Evolutionary conservation across 257 asterid species (phyloP).

Genomic region (Leonotis leonurus): DNA sequence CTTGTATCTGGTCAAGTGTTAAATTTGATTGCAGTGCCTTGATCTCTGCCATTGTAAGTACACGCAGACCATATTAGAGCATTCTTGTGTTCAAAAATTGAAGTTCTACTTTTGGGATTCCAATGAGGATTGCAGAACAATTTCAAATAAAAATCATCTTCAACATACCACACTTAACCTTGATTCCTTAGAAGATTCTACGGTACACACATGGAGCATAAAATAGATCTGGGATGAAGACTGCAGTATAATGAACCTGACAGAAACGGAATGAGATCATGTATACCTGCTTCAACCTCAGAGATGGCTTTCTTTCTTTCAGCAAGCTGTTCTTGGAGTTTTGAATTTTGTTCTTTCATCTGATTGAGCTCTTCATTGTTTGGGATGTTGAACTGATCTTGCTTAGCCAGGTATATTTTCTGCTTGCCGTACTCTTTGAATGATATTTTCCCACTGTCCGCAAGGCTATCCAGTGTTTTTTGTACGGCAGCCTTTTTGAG

Average conservation of each 20-base stretch:
- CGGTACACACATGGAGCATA: not conserved
- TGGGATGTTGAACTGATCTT: slow-evolving; percentile 93
- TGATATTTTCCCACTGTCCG: slow-evolving; percentile 34
- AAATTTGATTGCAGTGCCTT: slow-evolving; percentile 76
- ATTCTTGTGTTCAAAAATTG: not conserved
- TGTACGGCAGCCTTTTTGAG: slow-evolving; percentile 38
- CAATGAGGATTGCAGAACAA: not conserved
- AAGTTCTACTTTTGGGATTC: not conserved
- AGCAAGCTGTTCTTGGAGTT: slow-evolving; percentile 54
- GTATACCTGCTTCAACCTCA: slow-evolving; percentile 71
- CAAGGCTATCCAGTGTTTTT: slow-evolving; percentile 39
- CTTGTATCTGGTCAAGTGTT: slow-evolving; percentile 69
- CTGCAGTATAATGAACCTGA: not conserved
- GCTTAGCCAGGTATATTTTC: slow-evolving; percentile 85
- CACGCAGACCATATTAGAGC: slow-evolving; percentile 5
- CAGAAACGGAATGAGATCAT: not conserved
- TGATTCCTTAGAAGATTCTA: not conserved
- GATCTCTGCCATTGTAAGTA: slow-evolving; percentile 44
- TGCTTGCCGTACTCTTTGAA: slow-evolving; percentile 91
- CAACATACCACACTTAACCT: not conserved
- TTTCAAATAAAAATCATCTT: not conserved
- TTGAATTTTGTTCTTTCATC: slow-evolving; percentile 73
- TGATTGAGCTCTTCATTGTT: slow-evolving; percentile 72
- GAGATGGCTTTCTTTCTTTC: slow-evolving; percentile 51
- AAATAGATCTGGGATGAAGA: not conserved